Conservation (phyloP, 352 stramenopile genomes). For the Globisporangium abappressorium region DNA sequence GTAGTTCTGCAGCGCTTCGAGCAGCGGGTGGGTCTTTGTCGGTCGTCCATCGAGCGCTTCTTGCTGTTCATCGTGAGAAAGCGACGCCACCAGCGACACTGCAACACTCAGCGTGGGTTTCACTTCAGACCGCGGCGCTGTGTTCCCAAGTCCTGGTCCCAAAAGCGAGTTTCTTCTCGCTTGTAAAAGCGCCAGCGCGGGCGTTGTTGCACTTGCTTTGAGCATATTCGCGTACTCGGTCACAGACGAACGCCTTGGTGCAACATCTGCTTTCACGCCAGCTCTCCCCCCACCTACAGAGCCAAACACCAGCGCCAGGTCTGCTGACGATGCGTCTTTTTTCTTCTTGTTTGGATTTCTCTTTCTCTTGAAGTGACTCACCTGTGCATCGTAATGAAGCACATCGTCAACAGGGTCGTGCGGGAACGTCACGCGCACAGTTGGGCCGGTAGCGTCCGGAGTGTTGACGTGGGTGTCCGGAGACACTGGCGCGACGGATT, state of each 20-base stretch:
- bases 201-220: not conserved
- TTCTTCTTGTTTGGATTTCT: slow-evolving; percentile 20
- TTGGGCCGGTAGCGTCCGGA: slow-evolving; percentile 36
- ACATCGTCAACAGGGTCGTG: slow-evolving; percentile 30
- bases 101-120: slow-evolving; percentile 59
- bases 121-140: slow-evolving; percentile 16
- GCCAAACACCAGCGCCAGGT: slow-evolving; percentile 35
- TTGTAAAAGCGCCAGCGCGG: not conserved
- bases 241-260: slow-evolving; percentile 2
- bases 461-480: slow-evolving; percentile 74
- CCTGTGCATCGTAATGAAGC: slow-evolving; percentile 38
- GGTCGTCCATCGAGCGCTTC: slow-evolving; percentile 59
- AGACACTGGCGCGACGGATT: slow-evolving; percentile 55
- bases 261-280: not conserved
- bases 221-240: slow-evolving; percentile 6
- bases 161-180: slow-evolving; percentile 9
- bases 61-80: slow-evolving; percentile 70
- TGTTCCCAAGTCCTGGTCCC: not conserved
- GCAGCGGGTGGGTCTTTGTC: slow-evolving; percentile 57
- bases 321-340: not conserved
- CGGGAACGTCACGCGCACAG: slow-evolving; percentile 61
- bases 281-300: slow-evolving; percentile 5
- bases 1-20: slow-evolving; percentile 65
- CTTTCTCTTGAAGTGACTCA: slow-evolving; percentile 63
- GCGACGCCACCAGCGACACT: slow-evolving; percentile 65